Conservation (phyloP, 2,329 filamentous ascomycete genomes). For the Zarea fungicola region DNA sequence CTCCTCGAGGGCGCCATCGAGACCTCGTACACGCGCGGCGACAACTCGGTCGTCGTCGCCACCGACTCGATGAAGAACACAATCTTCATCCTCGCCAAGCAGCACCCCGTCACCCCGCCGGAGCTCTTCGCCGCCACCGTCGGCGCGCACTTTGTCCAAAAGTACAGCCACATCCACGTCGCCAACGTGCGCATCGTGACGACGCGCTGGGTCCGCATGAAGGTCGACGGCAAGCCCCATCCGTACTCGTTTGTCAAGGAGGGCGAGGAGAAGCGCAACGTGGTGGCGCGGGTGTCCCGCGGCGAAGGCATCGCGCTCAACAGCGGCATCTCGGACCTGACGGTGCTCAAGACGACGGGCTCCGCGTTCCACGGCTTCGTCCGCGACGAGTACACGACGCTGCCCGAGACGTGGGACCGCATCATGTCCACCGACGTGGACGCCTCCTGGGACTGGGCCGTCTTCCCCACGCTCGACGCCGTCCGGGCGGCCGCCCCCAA, state of each 20-base stretch:
- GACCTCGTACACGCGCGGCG: slow-evolving; percentile 80
- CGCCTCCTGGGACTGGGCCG: slow-evolving; percentile 78
- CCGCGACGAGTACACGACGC: slow-evolving; percentile 86
- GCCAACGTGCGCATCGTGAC: slow-evolving; percentile 78
- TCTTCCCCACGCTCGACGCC: slow-evolving; percentile 59
- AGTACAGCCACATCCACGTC: slow-evolving; percentile 79
- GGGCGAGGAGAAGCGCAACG: slow-evolving; percentile 78
- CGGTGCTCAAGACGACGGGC: slow-evolving; percentile 93
- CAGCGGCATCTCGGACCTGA: slow-evolving; percentile 73
- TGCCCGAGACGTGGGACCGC: slow-evolving; percentile 88
- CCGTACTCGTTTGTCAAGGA: slow-evolving; percentile 94
- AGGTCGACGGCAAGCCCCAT: slow-evolving; percentile 80
- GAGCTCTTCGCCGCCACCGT: slow-evolving; percentile 86
- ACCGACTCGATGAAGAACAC: slow-evolving; percentile 99
- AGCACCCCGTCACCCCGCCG: slow-evolving; percentile 84
- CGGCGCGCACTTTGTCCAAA: slow-evolving; percentile 81
- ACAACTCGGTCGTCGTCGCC: slow-evolving; percentile 92
- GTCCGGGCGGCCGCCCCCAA: slow-evolving; percentile 58
- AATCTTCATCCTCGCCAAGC: slow-evolving; percentile 90
- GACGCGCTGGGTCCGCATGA: slow-evolving; percentile 89
- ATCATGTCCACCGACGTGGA: slow-evolving; percentile 94
- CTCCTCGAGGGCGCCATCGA: slow-evolving; percentile 92
- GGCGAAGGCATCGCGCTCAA: slow-evolving; percentile 67
- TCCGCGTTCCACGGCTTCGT: slow-evolving; percentile 95
- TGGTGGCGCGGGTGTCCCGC: slow-evolving; percentile 66